Percentiles rank a stretch among this genome's conserved stretches.
Conservation (phyloP, 2,329 filamentous ascomycete species). For the Cordyceps pruinosa region DNA sequence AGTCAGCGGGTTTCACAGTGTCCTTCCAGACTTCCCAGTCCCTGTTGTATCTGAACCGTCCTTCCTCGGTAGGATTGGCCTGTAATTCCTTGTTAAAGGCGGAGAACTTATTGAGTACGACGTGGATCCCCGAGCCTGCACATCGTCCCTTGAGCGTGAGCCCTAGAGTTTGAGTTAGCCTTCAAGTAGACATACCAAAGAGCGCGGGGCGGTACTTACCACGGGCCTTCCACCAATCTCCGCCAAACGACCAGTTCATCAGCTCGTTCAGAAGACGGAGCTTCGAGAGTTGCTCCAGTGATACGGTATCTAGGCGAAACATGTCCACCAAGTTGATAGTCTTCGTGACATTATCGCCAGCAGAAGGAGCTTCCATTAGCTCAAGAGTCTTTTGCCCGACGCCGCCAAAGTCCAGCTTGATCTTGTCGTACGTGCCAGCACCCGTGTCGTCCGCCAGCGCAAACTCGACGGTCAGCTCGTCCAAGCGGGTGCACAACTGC, state of each 20-base stretch:
- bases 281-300: background rate
- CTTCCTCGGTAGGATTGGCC: background rate
- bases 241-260: background rate
- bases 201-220: background rate
- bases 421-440: background rate
- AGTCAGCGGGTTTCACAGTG: background rate
- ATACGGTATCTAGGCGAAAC: background rate
- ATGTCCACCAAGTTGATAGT: background rate
- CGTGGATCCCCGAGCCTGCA: background rate
- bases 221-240: background rate
- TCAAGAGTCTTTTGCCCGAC: background rate
- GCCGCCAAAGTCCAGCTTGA: background rate
- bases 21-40: background rate
- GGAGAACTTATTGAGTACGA: background rate
- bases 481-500: background rate
- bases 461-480: background rate
- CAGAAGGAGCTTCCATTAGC: background rate
- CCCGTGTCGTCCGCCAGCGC: background rate
- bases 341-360: background rate
- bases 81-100: background rate
- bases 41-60: background rate
- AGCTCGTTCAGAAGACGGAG: background rate
- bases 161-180: background rate
- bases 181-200: background rate
- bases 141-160: background rate